These are phyloP conservation scores for Phlebiopsis flavidoalba DNA, from an alignment of 768 basidiomycete species.

Conservation along the genomic window DNA sequence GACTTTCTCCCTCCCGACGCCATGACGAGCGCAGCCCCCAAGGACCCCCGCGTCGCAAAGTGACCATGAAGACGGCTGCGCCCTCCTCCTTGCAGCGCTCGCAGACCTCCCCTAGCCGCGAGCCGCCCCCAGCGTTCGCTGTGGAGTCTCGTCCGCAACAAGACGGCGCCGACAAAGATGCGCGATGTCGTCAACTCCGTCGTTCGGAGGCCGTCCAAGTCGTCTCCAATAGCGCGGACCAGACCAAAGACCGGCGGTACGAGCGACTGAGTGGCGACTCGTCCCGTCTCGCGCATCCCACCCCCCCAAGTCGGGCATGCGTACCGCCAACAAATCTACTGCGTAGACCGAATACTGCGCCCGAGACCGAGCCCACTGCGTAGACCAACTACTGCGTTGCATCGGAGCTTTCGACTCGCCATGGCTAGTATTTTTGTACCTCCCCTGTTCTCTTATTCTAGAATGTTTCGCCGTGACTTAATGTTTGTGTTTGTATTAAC, in stretches of 20 bases:
- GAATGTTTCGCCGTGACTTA: too few species aligned
- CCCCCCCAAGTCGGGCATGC: not conserved
- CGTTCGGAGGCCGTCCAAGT: not conserved
- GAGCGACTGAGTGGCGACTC: not conserved
- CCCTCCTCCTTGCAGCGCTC: not conserved
- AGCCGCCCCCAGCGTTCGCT: not conserved
- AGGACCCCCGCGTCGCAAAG: not conserved
- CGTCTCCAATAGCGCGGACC: not conserved
- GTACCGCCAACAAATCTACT: not conserved
- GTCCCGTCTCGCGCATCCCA: too few species aligned
- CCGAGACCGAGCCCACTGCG: too few species aligned
- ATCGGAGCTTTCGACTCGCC: too few species aligned
- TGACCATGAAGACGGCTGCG: not conserved
- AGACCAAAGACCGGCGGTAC: not conserved
- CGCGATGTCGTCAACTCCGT: constrained; percentile 6
- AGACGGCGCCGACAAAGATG: constrained; percentile 3
- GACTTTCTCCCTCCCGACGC: constrained; percentile 10
- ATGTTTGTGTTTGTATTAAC: not conserved
- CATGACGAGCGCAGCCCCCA: constrained; percentile 6
- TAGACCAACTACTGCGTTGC: too few species aligned
- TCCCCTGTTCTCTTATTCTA: too few species aligned
- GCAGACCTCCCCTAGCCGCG: not conserved
- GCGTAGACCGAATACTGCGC: not conserved
- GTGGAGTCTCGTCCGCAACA: constrained; percentile 3
- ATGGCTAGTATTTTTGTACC: too few species aligned